Evolutionary conservation across 768 basidiomycete species (phyloP).

Genomic region (Boletus pseudopeckii): DNA sequence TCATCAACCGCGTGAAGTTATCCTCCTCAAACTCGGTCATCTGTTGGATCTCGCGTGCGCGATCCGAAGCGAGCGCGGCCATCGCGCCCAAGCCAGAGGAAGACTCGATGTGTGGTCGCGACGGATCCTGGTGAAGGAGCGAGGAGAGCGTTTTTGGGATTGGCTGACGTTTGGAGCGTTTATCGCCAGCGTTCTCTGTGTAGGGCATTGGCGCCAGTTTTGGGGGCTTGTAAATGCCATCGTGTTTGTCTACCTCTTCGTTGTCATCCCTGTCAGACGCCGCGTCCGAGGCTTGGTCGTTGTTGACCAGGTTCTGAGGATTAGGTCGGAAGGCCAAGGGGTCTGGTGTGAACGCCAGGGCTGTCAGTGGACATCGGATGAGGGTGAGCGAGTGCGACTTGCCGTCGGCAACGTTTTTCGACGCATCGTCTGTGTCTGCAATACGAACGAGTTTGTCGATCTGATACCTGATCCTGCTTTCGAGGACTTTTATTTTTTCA

Average conservation of each 20-base stretch:
- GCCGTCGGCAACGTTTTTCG: constrained; percentile 56
- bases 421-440: constrained; percentile 67
- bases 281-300: constrained; percentile 32
- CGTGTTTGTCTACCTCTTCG: constrained; percentile 24
- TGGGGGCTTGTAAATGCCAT: constrained; percentile 79
- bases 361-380: not conserved
- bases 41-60: constrained; percentile 74
- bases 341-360: constrained; percentile 46
- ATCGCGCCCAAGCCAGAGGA: constrained; percentile 68
- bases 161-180: constrained; percentile 45
- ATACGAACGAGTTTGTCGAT: constrained; percentile 88
- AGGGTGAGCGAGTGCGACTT: constrained; percentile 12
- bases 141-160: constrained; percentile 63
- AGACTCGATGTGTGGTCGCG: constrained; percentile 66
- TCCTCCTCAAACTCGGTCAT: constrained; percentile 92
- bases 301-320: constrained; percentile 63
- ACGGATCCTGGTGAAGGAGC: constrained; percentile 48
- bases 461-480: constrained; percentile 88
- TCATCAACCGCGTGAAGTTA: constrained; percentile 85
- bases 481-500: constrained; percentile 84
- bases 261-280: constrained; percentile 30
- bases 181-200: constrained; percentile 51
- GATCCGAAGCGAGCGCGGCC: constrained; percentile 52
- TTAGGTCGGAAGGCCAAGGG: constrained; percentile 92
- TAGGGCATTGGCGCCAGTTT: constrained; percentile 89